Evolutionary conservation across 2,329 filamentous ascomycete genomes (phyloP).

Genomic region (Aspergillus costaricaensis): DNA sequence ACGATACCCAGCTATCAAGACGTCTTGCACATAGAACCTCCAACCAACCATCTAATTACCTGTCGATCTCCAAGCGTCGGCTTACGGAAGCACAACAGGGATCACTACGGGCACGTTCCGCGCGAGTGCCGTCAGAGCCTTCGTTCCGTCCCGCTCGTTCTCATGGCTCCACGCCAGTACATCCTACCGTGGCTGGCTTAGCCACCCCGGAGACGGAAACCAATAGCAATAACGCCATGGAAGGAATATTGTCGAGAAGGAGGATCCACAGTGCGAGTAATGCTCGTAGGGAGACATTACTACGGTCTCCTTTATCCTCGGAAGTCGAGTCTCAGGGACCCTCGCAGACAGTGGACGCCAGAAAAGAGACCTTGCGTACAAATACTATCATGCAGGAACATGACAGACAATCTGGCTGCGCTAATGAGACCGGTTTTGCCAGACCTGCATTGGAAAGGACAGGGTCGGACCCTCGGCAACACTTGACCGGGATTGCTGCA

Average conservation of each 20-base stretch:
- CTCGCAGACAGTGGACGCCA: constrained; percentile 18
- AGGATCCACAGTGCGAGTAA: constrained; percentile 37
- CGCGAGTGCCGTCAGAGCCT: constrained; percentile 49
- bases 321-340: constrained; percentile 30
- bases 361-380: constrained; percentile 20
- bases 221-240: constrained; percentile 31
- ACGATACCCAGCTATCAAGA: constrained; percentile 33
- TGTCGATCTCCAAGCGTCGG: constrained; percentile 46
- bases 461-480: neutral
- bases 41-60: constrained; percentile 27
- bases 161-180: constrained; percentile 29
- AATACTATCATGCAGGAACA: constrained; percentile 20
- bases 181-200: constrained; percentile 37
- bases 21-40: constrained; percentile 28
- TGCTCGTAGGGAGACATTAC: constrained; percentile 34
- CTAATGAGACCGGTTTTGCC: constrained; percentile 9
- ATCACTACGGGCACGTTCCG: constrained; percentile 34
- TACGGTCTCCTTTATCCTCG: constrained; percentile 36
- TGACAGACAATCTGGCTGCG: constrained; percentile 19
- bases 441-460: constrained; percentile 12
- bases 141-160: constrained; percentile 50
- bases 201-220: constrained; percentile 45
- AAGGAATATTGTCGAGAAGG: constrained; percentile 28
- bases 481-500: constrained; percentile 16
- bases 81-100: constrained; percentile 57